Percentiles rank a stretch among this genome's conserved stretches.
Evolutionary conservation across 768 basidiomycete genomes (phyloP).

Genomic region (Mycena floridula): DNA sequence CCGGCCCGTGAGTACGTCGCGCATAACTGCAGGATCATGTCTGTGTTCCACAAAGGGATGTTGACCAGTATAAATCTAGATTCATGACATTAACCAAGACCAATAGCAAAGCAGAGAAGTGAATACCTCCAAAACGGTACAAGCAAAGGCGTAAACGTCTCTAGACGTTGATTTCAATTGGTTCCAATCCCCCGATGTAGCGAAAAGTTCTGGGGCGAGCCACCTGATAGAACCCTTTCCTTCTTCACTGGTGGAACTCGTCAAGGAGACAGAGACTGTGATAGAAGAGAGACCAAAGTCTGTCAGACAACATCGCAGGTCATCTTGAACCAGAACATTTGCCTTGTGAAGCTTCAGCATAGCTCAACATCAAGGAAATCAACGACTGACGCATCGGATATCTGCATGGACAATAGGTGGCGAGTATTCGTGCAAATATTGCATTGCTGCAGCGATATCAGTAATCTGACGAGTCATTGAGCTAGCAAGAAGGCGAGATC

Average conservation of each 20-base stretch:
- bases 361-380: too few relatives aligned
- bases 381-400: too few relatives aligned
- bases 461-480: too few relatives aligned
- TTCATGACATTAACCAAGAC: too few relatives aligned
- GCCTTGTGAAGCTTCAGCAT: too few relatives aligned
- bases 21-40: not conserved
- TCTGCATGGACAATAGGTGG: too few relatives aligned
- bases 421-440: too few relatives aligned
- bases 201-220: not conserved
- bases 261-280: not conserved
- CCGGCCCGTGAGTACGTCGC: not conserved
- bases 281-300: constrained; percentile 3
- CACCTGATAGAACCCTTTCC: not conserved
- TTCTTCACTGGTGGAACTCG: not conserved
- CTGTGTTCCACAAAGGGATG: not conserved
- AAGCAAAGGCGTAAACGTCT: not conserved
- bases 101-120: not conserved
- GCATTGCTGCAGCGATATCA: too few relatives aligned
- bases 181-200: not conserved
- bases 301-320: constrained; percentile 1
- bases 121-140: not conserved
- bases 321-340: constrained; percentile 2
- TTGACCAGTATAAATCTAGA: not conserved
- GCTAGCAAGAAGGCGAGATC: too few relatives aligned
- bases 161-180: not conserved